Evolutionary conservation across 495 filamentous ascomycete genomes (phyloP), one percentile per base, ranked within the genome.

Genomic region (Schizothecium vesticola): DNA sequence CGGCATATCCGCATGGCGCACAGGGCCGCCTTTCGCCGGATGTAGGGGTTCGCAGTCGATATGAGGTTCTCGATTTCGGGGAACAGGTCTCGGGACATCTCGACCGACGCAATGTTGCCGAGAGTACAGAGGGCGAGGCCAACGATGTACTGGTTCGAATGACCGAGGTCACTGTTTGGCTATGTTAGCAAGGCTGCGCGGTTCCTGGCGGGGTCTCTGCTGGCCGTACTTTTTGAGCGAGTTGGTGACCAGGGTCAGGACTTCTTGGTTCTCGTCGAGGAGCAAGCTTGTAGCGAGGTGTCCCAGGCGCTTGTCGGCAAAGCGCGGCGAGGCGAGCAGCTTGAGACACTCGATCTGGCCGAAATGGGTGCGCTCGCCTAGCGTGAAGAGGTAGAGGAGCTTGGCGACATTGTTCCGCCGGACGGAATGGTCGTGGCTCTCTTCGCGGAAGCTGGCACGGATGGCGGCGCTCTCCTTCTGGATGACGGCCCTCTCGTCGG

Each of bases 341-440:
- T 98, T 99, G 76, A 99, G 86, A 80, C 95, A 99, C 89, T 99
- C 95, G 80, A 99, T 98, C 83, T 99, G 95, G 63, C 95, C 95
- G 76, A 99, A 99, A 82, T 99, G 95, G 68, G 95, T 99, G 67
- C 95, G 87, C 79, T 99, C 95, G 66, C 95, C 95, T n/a, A 99
- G 87, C 2, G 95, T 99, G 78, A 99, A 99, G 63, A 99, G 92
- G 74, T 99, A 99, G 55, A 99, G 86, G 22, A 99, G 87, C 78
- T 99, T 99, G 70, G 95, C 94, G 67, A 99, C 96, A 86, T 99
- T 99, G 83, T 99, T 99, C 77, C 95, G 89, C 84, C 94, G 97
- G 78, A 96, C 86, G 77, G 90, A 89, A 68, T 91, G 93, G 79
- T 98, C 93, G 69, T 88, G 86, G 80, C 92, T 97, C 83, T 99